These are phyloP conservation scores for Berberis vulgaris DNA, from an alignment of 164 flowering plant genomes.

Conservation along the genomic window DNA sequence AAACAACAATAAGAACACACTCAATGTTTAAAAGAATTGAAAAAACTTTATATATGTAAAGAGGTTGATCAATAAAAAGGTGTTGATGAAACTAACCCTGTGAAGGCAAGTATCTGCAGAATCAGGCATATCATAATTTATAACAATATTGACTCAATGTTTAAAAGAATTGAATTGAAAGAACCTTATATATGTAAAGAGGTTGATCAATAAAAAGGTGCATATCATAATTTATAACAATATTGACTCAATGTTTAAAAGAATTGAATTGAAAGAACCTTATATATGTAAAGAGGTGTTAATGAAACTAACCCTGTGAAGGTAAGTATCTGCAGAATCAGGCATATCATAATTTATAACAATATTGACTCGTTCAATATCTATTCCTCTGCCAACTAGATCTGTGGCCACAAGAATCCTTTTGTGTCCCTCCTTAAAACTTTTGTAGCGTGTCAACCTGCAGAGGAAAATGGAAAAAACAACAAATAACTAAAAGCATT, in stretches of 20 bases:
- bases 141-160: conserved; percentile 45
- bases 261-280: background rate
- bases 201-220: conserved; percentile 9
- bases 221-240: conserved; percentile 98
- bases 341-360: conserved; percentile 99
- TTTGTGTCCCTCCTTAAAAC: conserved; percentile 92
- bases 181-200: background rate
- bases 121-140: conserved; percentile 99
- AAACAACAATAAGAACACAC: background rate
- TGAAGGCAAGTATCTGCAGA: conserved; percentile 95
- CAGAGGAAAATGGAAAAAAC: background rate
- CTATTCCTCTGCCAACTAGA: conserved; percentile 96
- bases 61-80: background rate
- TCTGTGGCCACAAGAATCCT: conserved; percentile 97
- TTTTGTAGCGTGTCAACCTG: conserved; percentile 86
- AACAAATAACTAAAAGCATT: too few relatives aligned
- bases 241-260: conserved; percentile 19
- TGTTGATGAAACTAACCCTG: conserved; percentile 42
- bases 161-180: background rate
- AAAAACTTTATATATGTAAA: background rate
- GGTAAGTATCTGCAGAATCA: conserved; percentile 93
- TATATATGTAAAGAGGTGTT: background rate
- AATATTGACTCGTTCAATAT: conserved; percentile 93
- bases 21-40: background rate
- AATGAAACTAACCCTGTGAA: conserved; percentile 66